These are phyloP conservation scores for Fonsecaea multimorphosa DNA, from an alignment of 2,329 filamentous ascomycete genomes.

Conservation along the genomic window DNA sequence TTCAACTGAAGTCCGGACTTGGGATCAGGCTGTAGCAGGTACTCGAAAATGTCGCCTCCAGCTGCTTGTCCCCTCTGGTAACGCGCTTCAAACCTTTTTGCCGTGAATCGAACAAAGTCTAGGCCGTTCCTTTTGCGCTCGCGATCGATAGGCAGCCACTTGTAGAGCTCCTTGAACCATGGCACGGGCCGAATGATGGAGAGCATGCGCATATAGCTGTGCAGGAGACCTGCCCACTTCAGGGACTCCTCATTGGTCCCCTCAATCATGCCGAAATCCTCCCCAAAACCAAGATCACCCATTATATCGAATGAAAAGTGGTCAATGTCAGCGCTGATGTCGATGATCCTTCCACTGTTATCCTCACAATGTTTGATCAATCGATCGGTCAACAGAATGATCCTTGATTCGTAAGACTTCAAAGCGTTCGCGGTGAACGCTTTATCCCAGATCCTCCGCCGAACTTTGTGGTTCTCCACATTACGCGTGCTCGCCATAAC, in stretches of 20 bases:
- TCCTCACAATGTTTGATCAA: conserved; percentile 52
- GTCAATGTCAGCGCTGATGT: conserved; percentile 46
- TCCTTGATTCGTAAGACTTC: conserved; percentile 6
- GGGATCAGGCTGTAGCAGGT: conserved; percentile 10
- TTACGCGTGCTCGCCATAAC: conserved; percentile 14
- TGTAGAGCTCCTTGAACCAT: conserved; percentile 16
- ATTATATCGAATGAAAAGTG: conserved; percentile 13
- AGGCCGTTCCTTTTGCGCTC: conserved; percentile 7
- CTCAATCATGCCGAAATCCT: conserved; percentile 10
- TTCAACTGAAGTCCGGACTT: background rate
- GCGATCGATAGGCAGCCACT: conserved; percentile 12
- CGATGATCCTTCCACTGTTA: conserved; percentile 76
- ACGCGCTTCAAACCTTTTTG: conserved; percentile 6
- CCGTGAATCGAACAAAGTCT: conserved; percentile 9
- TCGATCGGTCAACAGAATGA: conserved; percentile 8
- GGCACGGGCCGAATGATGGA: conserved; percentile 11
- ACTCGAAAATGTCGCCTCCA: conserved; percentile 6
- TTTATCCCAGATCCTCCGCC: conserved; percentile 12
- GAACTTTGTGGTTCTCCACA: conserved; percentile 11
- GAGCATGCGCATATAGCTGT: conserved; percentile 16
- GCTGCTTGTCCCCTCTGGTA: conserved; percentile 7
- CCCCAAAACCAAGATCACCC: conserved; percentile 7
- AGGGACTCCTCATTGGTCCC: conserved; percentile 7
- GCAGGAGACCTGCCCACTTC: conserved; percentile 9
- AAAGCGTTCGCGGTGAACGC: conserved; percentile 9